Evolutionary conservation across 1,139 yeast species (phyloP), one percentile per base, ranked within the genome.

Genomic region (Saccharomycopsis crataegensis): DNA sequence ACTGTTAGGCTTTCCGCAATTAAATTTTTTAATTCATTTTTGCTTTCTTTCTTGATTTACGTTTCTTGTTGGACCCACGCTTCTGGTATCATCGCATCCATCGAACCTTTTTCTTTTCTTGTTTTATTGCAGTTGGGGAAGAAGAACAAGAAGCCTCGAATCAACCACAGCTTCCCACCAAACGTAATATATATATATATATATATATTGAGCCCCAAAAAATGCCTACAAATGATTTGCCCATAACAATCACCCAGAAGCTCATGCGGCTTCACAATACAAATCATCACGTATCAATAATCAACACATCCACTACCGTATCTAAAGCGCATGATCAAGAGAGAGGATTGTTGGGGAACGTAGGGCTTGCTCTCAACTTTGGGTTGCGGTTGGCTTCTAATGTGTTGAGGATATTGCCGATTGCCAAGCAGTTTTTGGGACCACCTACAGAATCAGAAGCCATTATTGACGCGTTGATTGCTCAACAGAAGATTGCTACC

Each of bases 401-500:
- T 37, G 41, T 52, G 3, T 45, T 56, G n/a, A 40, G 59, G 14
- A 34, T 47, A n/a, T 16, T 54, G 4, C 59, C 59, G 2, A 43
- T 56, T 1, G 12, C 46, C 14, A 52, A 50, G 37, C 57, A 55
- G 22, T 42, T 56, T 11, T 14, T 56, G 16, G 59, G 59, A 8
- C 59, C 59, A 2, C 59, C 59, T 2, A 40, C 16, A 9, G 59
- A 56, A 48, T 17, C 43, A 8, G 61, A 64, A 43, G 62, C 67
- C 42, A 56, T 61, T 32, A 64, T 70, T 22, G 65, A 66, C 43
- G 64, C 61, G 49, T 67, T 84, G 7, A 59, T 76, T 28, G 71
- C 71, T 12, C 76, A 77, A 58, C 86, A 81, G 66, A 75, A 74
- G 53, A 73, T 79, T 6, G 85, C 90, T 1, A 74, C 78, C 4